Percentiles rank a stretch among this genome's conserved stretches.
phyloP scores from a whole-genome alignment of 2,329 filamentous ascomycete genomes.

The Elsinoe ampelina region DNA sequence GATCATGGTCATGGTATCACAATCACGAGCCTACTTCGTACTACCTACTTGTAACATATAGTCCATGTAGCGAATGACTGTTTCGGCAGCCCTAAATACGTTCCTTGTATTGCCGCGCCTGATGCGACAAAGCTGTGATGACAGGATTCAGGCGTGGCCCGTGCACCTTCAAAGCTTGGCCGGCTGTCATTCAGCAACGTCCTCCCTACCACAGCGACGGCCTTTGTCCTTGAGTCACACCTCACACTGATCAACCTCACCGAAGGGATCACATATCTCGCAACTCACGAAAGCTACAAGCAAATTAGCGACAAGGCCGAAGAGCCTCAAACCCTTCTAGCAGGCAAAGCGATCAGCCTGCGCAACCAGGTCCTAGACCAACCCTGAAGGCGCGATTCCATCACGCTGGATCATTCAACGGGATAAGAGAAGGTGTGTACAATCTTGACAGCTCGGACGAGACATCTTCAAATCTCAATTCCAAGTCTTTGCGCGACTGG shows the following conservation, averaged over 20 bases:
- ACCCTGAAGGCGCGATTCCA: background rate
- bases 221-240: slow-evolving; percentile 9
- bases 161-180: slow-evolving; percentile 8
- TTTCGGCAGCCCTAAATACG: background rate
- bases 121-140: background rate
- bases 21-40: too few relatives aligned
- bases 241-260: slow-evolving; percentile 2
- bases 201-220: background rate
- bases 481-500: slow-evolving; percentile 15
- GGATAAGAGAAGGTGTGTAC: slow-evolving; percentile 6
- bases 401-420: slow-evolving; percentile 6
- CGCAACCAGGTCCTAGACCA: slow-evolving; percentile 12
- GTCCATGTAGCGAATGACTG: background rate
- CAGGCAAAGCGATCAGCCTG: slow-evolving; percentile 12
- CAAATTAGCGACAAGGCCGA: background rate
- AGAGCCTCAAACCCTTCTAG: background rate
- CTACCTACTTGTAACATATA: too few relatives aligned
- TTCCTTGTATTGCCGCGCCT: background rate
- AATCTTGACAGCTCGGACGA: background rate
- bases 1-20: too few relatives aligned
- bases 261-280: slow-evolving; percentile 1
- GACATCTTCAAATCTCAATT: background rate
- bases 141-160: background rate
- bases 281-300: background rate
- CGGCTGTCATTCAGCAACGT: background rate